Base-by-base conservation (phyloP, 2,329 filamentous ascomycete genomes). In the Byssoonygena ceratinophila region DNA sequence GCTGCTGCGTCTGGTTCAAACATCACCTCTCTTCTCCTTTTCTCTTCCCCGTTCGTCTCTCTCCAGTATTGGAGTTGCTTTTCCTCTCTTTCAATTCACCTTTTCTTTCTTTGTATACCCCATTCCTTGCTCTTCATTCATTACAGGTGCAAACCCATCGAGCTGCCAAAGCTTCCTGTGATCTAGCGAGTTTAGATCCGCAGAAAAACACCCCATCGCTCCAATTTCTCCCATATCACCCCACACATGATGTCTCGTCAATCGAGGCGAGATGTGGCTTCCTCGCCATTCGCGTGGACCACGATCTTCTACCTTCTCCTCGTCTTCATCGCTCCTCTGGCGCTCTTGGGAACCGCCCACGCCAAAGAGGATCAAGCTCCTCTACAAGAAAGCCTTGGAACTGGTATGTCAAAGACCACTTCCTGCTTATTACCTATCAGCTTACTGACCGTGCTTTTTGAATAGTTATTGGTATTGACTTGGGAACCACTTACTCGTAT, bases 261-360 rank as follows among this genome's bases (percentile, higher is more conserved):
- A 67, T 83, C 81, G 68, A 68, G 72, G 67, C 66, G 65, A 56
- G 63, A 62, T 74, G 79, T 76, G 77, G 79, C 76, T 77, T 80
- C 74, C 76, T 84, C 80, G 78, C 82, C 78, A 69, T 90, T 76
- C 76, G 84, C 83, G 77, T 96, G 79, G 89, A 88, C 80, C 75
- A 81, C 92, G 69, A 76, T 95, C 72, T 84, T 90, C 75, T 96
- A 95, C 77, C 84, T 96, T 64, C 81, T 88, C 68, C 81, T 95
- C 59, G 81, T 97, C 60, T 87, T 98, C 65, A 82, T 83, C 64
- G 79, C 85, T 59, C 89, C 90, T 61, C 78, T 95, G 66, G 85
- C 89, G 59, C 84, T 97, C 67, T 81, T 94, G 61, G 82, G 85
- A 72, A 78, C 78, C 59, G 83, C 78, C 61, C 79, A 83, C 60